Base-by-base conservation (phyloP, 768 basidiomycete species). In the Chalciporus piperatus region DNA sequence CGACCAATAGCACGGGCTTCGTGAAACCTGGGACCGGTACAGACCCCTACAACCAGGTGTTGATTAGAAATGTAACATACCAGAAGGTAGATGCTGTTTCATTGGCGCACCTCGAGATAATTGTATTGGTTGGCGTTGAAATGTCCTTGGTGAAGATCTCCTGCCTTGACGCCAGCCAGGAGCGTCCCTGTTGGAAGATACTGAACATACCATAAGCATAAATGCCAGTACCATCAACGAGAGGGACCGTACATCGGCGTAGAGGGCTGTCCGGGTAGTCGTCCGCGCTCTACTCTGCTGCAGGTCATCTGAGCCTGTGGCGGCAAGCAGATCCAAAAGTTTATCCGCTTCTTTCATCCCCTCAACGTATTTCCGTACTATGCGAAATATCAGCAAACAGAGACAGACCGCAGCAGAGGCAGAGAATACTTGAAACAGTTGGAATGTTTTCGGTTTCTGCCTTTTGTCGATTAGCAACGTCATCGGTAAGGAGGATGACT, bases 111-210 rank as follows among this genome's bases (percentile, higher is more conserved):
- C 78, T 98, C 96, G 13, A 98, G 77, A 60, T 95, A 98, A 67
- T 99, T 98, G 71, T 94, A 99, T 57, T 85, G 85, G 59, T 91
- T 97, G 3, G 94, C 92, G 62, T 89, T 93, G 72, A 96, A 99
- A 65, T 95, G 86, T 0, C 97, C 97, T 72, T 98, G 92, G 62
- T 92, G 82, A 4, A 95, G 78, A 38, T 85, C 74, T 2, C 91
- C 92, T 4, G 82, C 80, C 67, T 94, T 95, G 50, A 98, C 77
- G 1, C 93, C 95, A 10, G 93, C 90, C 35, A 83, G 63, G 9
- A 98, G 69, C 0, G 81, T 83, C 0, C 84, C 76, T 9, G 79
- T 75, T 0, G 93, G 76, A 14, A 97, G 74, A 66, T 98, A 95
- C 92, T 98, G 27, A 46, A 43, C 9, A 12, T 23, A 30, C 32